Base-by-base conservation (phyloP, 2,329 filamentous ascomycete species). In the Botrytis cinerea region DNA sequence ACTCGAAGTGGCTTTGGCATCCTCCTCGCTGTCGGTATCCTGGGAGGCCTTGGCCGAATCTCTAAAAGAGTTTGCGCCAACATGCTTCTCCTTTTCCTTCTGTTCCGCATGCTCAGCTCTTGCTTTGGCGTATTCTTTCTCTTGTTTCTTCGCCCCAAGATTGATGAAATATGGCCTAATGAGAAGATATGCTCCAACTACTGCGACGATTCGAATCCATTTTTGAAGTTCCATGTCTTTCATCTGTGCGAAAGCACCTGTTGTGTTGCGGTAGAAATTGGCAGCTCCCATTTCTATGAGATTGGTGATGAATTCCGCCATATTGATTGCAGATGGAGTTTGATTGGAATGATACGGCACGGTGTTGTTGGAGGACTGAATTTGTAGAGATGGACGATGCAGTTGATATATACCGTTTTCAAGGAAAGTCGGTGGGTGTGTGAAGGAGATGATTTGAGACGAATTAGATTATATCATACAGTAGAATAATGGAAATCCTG, bases 101-200 rank as follows among this genome's bases (percentile, higher is more conserved):
- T 25, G 80, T 78, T 72, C 64, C 22, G 64, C 51, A 35, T 83
- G 82, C 14, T 81, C 79, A 57, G 84, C 82, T 10, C 83, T 76
- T 54, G 82, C 81, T 74, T 83, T 86, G 78, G 91, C 89, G 80
- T 92, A 85, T 80, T 91, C 86, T 79, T 86, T 86, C 81, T 90
- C 88, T 80, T 93, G 89, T 75, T 86, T 83, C 78, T 88, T 89
- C 74, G 86, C 88, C 78, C 89, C 90, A 54, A 89, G 82, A 80
- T 91, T 91, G 79, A 95, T 86, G 70, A 95, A 82, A 81, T 93
- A 94, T 0, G 93, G 93, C 1, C 93, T 90, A 38, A 94, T 79
- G 70, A 96, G 87, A 76, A 90, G 80, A 84, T 95, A 97, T 72
- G 88, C 90, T 78, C 93, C 89, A 32, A 94, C 87, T 75, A 94